These are phyloP conservation scores for Ceratopteris richardii DNA, from an alignment of 75 land plant species.

Conservation along the genomic window DNA sequence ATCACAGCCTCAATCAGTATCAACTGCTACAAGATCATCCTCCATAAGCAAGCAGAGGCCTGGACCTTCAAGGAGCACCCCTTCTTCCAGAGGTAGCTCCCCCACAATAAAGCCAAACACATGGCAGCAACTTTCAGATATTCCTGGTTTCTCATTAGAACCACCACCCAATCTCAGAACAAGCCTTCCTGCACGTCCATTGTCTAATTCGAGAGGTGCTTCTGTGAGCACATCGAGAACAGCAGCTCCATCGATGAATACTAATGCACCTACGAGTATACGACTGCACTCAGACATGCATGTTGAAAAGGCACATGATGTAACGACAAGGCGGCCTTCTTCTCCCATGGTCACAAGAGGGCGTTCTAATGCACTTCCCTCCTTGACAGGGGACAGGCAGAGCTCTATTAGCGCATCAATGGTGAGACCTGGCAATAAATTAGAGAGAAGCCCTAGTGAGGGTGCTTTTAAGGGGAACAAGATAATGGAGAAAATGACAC, in stretches of 20 bases:
- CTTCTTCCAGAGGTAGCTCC: slow-evolving; percentile 2
- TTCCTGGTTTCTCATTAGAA: slow-evolving; percentile 3
- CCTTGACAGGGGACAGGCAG: not conserved
- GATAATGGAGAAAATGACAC: not conserved
- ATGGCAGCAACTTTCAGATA: slow-evolving; percentile 3
- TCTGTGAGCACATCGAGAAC: too few relatives aligned
- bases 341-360: too few relatives aligned
- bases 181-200: slow-evolving; percentile 2
- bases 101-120: not conserved
- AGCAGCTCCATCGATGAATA: too few relatives aligned
- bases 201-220: not conserved
- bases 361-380: too few relatives aligned
- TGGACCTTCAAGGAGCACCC: not conserved
- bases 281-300: too few relatives aligned
- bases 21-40: not conserved
- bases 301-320: too few relatives aligned
- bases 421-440: not conserved
- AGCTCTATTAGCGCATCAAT: not conserved
- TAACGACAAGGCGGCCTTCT: too few relatives aligned
- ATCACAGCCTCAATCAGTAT: not conserved
- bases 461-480: too few relatives aligned
- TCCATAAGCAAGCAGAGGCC: not conserved
- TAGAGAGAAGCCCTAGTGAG: slow-evolving; percentile 1
- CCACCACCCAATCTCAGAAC: slow-evolving; percentile 2
- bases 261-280: too few relatives aligned